Percentiles rank a stretch among this genome's conserved stretches.
Conservation (phyloP, 2,329 filamentous ascomycete genomes). For the Dactylellina parvicollis region DNA sequence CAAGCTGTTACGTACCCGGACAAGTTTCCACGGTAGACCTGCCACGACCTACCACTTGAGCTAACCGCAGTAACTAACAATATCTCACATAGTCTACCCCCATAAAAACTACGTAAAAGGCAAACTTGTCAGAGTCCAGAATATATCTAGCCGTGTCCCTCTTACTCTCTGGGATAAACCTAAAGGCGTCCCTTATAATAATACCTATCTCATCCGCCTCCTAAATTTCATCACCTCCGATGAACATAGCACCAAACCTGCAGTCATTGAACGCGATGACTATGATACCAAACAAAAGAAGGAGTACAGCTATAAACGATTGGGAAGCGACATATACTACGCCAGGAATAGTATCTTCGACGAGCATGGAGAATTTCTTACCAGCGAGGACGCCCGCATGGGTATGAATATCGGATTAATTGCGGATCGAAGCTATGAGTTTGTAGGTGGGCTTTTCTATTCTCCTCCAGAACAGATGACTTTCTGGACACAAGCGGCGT, state of each 20-base stretch:
- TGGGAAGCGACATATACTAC: conserved; percentile 15
- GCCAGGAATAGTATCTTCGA: conserved; percentile 8
- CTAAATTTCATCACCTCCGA: neutral
- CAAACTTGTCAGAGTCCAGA: neutral
- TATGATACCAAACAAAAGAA: neutral
- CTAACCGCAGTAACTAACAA: neutral
- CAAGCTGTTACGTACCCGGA: neutral
- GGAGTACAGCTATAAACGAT: conserved; percentile 8
- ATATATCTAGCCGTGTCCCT: neutral
- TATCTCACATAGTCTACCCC: neutral
- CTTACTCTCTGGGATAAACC: conserved; percentile 2
- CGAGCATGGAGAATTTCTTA: neutral
- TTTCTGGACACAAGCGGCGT: too few species aligned
- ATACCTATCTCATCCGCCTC: conserved; percentile 19
- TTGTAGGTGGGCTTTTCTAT: conserved; percentile 50
- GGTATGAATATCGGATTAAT: conserved; percentile 26
- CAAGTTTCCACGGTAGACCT: conserved; percentile 18
- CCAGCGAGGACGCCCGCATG: neutral
- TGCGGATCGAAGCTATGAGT: conserved; percentile 52
- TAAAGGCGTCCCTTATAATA: conserved; percentile 19
- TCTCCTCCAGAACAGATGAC: neutral
- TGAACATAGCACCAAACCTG: neutral
- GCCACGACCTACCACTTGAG: neutral
- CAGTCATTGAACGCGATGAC: conserved; percentile 20
- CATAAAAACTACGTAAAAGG: neutral